Evolutionary conservation across 352 stramenopile genomes (phyloP), one percentile per base, ranked within the genome.

Genomic region (Globisporangium megalacanthum): DNA sequence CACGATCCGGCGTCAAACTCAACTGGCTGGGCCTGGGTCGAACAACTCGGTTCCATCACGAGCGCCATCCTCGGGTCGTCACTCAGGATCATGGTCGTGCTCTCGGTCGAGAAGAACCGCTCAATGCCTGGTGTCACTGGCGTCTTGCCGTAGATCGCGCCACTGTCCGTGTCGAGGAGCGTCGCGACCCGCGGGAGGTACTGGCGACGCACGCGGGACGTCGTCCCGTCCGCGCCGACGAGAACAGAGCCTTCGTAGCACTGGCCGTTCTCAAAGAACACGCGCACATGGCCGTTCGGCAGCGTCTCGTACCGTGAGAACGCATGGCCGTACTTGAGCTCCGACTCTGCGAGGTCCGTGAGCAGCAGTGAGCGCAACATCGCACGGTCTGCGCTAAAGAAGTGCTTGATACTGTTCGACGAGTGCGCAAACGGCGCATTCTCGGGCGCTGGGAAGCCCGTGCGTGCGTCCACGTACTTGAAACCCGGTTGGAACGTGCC

Each of bases 91-190:
- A 86, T 62, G 0, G 76, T 87, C 20, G 68, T 89, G 52, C 64
- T 64, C n/a, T 72, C 62, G 0, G 66, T 70, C 14, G 79, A 57
- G 29, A 86, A 75, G 52, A 72, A 75, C 57, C 52, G 60, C 44
- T 83, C 72, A 20, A 89, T 68, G 52, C 79, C 74, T 0, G 74
- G 66, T 1, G 74, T 76, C 25, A 86, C 52, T 0, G 68, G 64
- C 6, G 79, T 87, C 62, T 87, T 89, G 44, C 79, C 79, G 63
- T 89, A 89, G 56, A 89, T 86, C 13, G 75, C 79, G 1, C 73
- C 69, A 17, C 74, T 77, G 49, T 87, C 79, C 15, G 74, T 86
- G 63, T 89, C 79, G 14, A 89, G 58, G 14, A 89, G 58, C 4
- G 66, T 73, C 10, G 73, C 58, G 4, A 64, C 61, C 17, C 64